Conservation (phyloP, 148 eudicot genomes). For the Persicaria tinctoria region DNA sequence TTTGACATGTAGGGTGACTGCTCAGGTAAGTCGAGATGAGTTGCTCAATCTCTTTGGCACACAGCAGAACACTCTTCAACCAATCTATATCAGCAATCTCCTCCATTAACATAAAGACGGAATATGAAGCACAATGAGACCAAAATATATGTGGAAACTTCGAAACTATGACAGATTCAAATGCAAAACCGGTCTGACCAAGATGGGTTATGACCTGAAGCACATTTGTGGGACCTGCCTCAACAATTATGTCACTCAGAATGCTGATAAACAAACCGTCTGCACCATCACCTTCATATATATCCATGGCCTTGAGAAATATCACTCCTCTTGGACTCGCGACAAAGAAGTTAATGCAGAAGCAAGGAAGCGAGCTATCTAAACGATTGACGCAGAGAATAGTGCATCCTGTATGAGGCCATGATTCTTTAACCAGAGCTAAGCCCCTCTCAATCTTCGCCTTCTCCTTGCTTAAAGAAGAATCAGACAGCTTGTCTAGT, state of each 20-base stretch:
- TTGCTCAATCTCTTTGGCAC: slow-evolving; percentile 37
- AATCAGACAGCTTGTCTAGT: slow-evolving; percentile 32
- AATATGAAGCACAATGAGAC: slow-evolving; percentile 49
- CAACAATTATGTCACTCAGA: slow-evolving; percentile 27
- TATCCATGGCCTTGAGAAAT: slow-evolving; percentile 36
- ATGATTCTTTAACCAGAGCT: slow-evolving; percentile 34
- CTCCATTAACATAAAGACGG: slow-evolving; percentile 34
- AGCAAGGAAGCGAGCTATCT: slow-evolving; percentile 34
- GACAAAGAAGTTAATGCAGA: slow-evolving; percentile 37
- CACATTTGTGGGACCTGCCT: slow-evolving; percentile 35
- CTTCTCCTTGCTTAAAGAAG: slow-evolving; percentile 38
- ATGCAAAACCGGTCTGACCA: slow-evolving; percentile 37
- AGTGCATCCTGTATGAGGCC: slow-evolving; percentile 42
- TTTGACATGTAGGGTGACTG: slow-evolving; percentile 7
- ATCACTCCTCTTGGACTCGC: slow-evolving; percentile 43
- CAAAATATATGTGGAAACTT: slow-evolving; percentile 42
- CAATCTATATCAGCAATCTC: slow-evolving; percentile 42
- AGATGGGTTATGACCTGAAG: slow-evolving; percentile 42
- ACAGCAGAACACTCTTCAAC: slow-evolving; percentile 38
- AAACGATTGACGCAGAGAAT: slow-evolving; percentile 36
- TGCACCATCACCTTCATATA: slow-evolving; percentile 33
- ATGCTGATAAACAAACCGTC: slow-evolving; percentile 28
- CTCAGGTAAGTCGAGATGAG: slow-evolving; percentile 20
- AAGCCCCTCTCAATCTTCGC: slow-evolving; percentile 32
- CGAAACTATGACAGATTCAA: slow-evolving; percentile 28